Percentiles rank a stretch among this genome's conserved stretches.
These are phyloP conservation scores for Apiotrichum siamense DNA, from an alignment of 1,284 basidiomycete genomes.

Conservation along the genomic window DNA sequence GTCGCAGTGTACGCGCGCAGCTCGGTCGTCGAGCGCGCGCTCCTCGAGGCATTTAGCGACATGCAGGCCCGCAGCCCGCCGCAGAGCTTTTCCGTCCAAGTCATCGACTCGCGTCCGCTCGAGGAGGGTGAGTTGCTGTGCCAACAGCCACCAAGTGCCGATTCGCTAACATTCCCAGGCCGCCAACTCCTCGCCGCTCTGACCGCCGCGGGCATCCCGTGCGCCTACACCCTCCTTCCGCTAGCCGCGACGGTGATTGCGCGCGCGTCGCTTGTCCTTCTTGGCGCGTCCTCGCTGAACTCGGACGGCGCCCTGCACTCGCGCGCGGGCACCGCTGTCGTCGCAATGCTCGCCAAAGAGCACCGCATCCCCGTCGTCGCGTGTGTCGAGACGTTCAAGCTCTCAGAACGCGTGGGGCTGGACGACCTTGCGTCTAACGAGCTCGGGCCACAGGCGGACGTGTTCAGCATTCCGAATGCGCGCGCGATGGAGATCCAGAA, in stretches of 20 bases:
- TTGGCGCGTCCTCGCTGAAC: constrained; percentile 90
- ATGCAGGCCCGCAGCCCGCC: constrained; percentile 55
- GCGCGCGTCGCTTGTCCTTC: constrained; percentile 70
- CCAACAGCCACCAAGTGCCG: too few species aligned
- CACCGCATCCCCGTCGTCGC: constrained; percentile 88
- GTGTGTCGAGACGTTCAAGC: constrained; percentile 98
- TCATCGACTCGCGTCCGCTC: constrained; percentile 91
- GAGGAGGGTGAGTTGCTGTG: constrained; percentile 78
- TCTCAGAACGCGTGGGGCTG: constrained; percentile 84
- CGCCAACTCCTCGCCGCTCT: constrained; percentile 71
- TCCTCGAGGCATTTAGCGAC: constrained; percentile 63
- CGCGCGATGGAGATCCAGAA: constrained; percentile 10
- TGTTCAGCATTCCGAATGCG: constrained; percentile 24
- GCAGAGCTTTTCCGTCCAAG: constrained; percentile 78
- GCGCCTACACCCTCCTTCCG: constrained; percentile 88
- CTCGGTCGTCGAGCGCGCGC: constrained; percentile 84
- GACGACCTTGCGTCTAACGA: constrained; percentile 97
- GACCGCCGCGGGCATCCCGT: constrained; percentile 67
- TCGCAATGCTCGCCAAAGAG: constrained; percentile 91
- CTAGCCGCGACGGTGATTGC: constrained; percentile 77
- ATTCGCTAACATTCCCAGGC: constrained; percentile 52
- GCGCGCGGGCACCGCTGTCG: constrained; percentile 87
- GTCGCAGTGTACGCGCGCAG: constrained; percentile 92
- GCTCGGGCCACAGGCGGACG: constrained; percentile 56
- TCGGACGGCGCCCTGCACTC: constrained; percentile 93